Conservation (phyloP, 2,329 filamentous ascomycete genomes). For the Coleophoma crateriformis region DNA sequence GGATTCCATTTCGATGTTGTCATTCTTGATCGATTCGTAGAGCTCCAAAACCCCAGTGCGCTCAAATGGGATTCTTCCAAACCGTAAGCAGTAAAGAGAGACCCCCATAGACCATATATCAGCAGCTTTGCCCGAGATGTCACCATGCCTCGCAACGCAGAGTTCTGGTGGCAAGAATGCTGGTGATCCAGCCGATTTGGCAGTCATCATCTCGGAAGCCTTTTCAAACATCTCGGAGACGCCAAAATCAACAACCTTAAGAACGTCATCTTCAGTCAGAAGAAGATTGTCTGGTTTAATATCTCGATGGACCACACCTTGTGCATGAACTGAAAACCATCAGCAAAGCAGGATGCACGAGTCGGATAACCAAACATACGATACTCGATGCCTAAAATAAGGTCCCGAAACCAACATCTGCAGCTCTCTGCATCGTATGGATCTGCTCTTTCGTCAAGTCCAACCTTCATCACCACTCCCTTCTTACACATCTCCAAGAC, state of each 20-base stretch:
- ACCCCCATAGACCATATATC: conserved; percentile 99
- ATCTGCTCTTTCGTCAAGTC: conserved; percentile 73
- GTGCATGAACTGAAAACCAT: conserved; percentile 67
- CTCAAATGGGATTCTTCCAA: conserved; percentile 84
- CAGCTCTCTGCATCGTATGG: conserved; percentile 81
- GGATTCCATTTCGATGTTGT: conserved; percentile 55
- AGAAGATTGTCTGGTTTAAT: conserved; percentile 98
- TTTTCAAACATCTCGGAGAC: conserved; percentile 99
- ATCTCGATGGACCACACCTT: conserved; percentile 91
- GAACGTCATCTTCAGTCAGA: conserved; percentile 82
- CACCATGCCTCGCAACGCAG: conserved; percentile 78
- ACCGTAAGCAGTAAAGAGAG: conserved; percentile 86
- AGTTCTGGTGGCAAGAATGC: conserved; percentile 93
- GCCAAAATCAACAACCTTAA: conserved; percentile 98
- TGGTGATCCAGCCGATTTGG: conserved; percentile 89
- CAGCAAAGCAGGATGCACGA: conserved; percentile 7
- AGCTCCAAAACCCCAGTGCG: conserved; percentile 74
- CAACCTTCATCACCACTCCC: conserved; percentile 94
- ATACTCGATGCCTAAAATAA: conserved; percentile 94
- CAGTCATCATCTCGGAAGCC: conserved; percentile 77
- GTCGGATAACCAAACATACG: conserved; percentile 42
- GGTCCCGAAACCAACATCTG: conserved; percentile 87
- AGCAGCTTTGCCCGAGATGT: conserved; percentile 81
- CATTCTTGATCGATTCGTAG: conserved; percentile 79
- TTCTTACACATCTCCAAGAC: conserved; percentile 99